Conservation (phyloP, 2,329 filamentous ascomycete species). For the Epichloe sp. region DNA sequence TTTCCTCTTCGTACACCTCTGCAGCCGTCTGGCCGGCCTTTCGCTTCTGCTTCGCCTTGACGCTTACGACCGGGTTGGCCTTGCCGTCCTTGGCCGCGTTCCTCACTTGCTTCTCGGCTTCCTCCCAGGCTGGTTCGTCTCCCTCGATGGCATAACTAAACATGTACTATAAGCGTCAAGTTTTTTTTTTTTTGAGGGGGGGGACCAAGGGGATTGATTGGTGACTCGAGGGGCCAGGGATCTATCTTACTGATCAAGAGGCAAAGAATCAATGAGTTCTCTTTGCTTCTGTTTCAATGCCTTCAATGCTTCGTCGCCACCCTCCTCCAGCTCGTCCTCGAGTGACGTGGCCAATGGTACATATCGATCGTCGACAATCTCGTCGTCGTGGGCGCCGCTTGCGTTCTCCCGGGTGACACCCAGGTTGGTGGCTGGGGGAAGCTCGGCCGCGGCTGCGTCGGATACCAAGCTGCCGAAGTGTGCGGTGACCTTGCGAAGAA, state of each 20-base stretch:
- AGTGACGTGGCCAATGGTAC: slow-evolving; percentile 58
- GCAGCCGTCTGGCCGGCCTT: slow-evolving; percentile 51
- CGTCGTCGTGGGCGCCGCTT: slow-evolving; percentile 54
- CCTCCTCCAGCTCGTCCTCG: slow-evolving; percentile 74
- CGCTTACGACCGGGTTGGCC: slow-evolving; percentile 55
- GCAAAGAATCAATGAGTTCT: slow-evolving; percentile 79
- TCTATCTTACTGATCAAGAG: slow-evolving; percentile 53
- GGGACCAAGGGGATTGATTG: too few relatives aligned
- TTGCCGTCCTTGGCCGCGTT: slow-evolving; percentile 41
- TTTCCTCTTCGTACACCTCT: slow-evolving; percentile 49
- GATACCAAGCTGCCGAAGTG: slow-evolving; percentile 67
- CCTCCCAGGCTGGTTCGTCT: slow-evolving; percentile 48
- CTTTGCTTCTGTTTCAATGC: slow-evolving; percentile 68
- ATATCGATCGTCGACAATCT: slow-evolving; percentile 51
- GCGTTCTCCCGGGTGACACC: slow-evolving; percentile 48
- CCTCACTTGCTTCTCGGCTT: slow-evolving; percentile 63
- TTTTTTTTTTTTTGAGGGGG: neutral
- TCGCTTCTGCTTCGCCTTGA: slow-evolving; percentile 71
- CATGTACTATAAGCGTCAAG: slow-evolving; percentile 1
- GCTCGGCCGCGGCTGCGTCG: slow-evolving; percentile 53
- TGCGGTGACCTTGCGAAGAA: slow-evolving; percentile 72
- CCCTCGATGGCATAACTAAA: slow-evolving; percentile 52
- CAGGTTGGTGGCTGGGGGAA: slow-evolving; percentile 45
- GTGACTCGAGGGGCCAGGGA: neutral
- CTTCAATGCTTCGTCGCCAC: slow-evolving; percentile 60